These are phyloP conservation scores for Gonapodya sp. DNA, from an alignment of 192 early-diverging fungal genomes.

Conservation along the genomic window DNA sequence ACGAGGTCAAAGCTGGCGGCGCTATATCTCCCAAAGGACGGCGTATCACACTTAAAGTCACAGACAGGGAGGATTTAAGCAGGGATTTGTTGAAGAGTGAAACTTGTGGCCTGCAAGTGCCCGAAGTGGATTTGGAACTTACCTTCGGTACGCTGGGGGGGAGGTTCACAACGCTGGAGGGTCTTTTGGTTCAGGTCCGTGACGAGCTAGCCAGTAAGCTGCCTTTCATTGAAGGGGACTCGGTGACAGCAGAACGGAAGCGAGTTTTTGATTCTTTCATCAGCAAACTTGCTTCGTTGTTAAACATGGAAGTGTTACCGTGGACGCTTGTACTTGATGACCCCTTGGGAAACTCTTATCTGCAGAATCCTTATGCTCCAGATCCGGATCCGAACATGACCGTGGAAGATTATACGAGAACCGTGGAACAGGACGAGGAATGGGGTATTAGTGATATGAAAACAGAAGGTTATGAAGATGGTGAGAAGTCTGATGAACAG, in stretches of 20 bases:
- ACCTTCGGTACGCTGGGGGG: slow-evolving; percentile 83
- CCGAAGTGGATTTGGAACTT: slow-evolving; percentile 82
- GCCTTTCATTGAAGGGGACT: slow-evolving; percentile 67
- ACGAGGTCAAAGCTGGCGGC: slow-evolving; percentile 93
- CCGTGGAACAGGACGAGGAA: slow-evolving; percentile 77
- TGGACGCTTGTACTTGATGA: slow-evolving; percentile 80
- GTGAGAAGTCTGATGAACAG: too few species aligned
- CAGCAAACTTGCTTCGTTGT: slow-evolving; percentile 46
- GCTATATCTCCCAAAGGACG: slow-evolving; percentile 67
- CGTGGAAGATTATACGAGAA: slow-evolving; percentile 72
- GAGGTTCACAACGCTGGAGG: slow-evolving; percentile 91
- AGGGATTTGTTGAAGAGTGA: slow-evolving; percentile 92
- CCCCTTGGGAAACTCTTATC: slow-evolving; percentile 80
- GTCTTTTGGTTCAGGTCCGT: slow-evolving; percentile 76
- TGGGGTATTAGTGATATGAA: slow-evolving; percentile 86
- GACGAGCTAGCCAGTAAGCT: slow-evolving; percentile 63
- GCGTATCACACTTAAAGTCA: slow-evolving; percentile 70
- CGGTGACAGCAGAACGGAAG: slow-evolving; percentile 37
- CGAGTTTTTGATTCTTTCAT: slow-evolving; percentile 59
- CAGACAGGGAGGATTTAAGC: slow-evolving; percentile 77
- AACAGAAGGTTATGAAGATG: slow-evolving; percentile 9
- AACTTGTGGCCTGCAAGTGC: slow-evolving; percentile 80
- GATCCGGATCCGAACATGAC: slow-evolving; percentile 92
- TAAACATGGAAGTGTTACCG: slow-evolving; percentile 27
- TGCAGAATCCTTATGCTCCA: slow-evolving; percentile 88